Conservation (phyloP, 176 grass and related monocot genomes). For the Puya raimondii region DNA sequence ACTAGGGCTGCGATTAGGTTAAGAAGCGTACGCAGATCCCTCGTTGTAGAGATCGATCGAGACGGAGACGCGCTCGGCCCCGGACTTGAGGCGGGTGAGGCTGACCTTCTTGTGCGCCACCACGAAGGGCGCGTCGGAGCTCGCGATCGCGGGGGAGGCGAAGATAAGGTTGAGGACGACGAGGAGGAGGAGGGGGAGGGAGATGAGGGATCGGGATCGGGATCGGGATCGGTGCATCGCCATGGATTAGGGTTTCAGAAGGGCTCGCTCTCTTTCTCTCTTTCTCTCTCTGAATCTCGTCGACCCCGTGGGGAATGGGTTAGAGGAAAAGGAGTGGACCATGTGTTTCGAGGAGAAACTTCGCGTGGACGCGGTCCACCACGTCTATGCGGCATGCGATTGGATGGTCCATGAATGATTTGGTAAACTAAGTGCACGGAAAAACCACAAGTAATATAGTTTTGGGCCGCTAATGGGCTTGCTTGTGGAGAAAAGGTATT, state of each 20-base stretch:
- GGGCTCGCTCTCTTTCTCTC: neutral
- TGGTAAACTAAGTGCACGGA: too few relatives aligned
- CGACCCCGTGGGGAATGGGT: too few relatives aligned
- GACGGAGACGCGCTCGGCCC: constrained; percentile 76
- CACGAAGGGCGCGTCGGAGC: constrained; percentile 63
- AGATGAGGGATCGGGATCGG: constrained; percentile 3
- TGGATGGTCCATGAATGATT: too few relatives aligned
- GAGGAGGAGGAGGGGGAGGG: constrained; percentile 27
- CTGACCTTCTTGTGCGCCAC: constrained; percentile 88
- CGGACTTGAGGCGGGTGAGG: constrained; percentile 65
- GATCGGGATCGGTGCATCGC: constrained; percentile 23
- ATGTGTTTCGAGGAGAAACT: too few relatives aligned
- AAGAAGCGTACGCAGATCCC: constrained; percentile 65
- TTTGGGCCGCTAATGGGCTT: too few relatives aligned
- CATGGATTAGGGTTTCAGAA: constrained; percentile 30
- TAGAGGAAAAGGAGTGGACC: too few relatives aligned
- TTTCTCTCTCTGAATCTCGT: neutral
- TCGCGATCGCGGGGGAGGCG: constrained; percentile 3
- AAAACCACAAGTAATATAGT: too few relatives aligned
- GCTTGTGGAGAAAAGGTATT: too few relatives aligned
- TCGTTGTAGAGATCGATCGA: constrained; percentile 96
- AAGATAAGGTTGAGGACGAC: neutral
- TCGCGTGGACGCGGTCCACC: too few relatives aligned
- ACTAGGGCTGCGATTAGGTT: neutral
- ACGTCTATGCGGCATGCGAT: too few relatives aligned